Base-by-base conservation (phyloP, 2,329 filamentous ascomycete genomes). In the Alternaria sp. region DNA sequence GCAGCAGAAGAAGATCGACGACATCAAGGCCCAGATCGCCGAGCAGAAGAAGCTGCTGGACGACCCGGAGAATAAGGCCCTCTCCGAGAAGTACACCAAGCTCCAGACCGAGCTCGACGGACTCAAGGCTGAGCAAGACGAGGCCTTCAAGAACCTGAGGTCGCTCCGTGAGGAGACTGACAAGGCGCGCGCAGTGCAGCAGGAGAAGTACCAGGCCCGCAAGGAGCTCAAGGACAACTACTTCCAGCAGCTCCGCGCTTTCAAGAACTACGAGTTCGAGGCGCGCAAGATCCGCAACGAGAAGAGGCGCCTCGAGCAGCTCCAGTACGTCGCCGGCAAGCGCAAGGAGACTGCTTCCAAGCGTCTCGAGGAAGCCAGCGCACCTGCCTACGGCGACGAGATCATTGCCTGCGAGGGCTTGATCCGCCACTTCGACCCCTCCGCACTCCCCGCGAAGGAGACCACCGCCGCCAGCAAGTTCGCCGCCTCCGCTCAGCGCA, bases 61-160 rank as follows among this genome's bases (percentile, higher is more conserved):
- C 75, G 94, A 97, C 82, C 94, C 96, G 20, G 95, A 97, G 82
- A 88, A 91, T 72, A 95, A 93, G 84, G 93, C 93, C 6, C 85
- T 97, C 63, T 93, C 90, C 75, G 94, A 97, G 68, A 88, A 91
- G 79, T 98, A 97, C 85, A 90, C 88, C 77, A 88, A 88, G 80
- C 89, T 97, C 77, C 92, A 96, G 84, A 88, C 90, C 71, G 94
- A 99, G 84, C 86, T 98, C 56, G 94, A 98, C 79, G 81, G 84
- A 64, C 92, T 99, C 84, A 97, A 96, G 85, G 91, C 91, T 51
- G 92, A 97, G 84, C 93, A 97, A 82, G 94, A 98, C 76, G 89
- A 91, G 71, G 93, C 90, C 37, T 97, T 91, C 88, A 96, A 97
- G 87, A 92, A 89, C 84, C 84, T 97, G 64, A 94, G 93, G 72